Conservation (phyloP, 768 basidiomycete genomes). For the Rhodotorula kratochvilovae region DNA sequence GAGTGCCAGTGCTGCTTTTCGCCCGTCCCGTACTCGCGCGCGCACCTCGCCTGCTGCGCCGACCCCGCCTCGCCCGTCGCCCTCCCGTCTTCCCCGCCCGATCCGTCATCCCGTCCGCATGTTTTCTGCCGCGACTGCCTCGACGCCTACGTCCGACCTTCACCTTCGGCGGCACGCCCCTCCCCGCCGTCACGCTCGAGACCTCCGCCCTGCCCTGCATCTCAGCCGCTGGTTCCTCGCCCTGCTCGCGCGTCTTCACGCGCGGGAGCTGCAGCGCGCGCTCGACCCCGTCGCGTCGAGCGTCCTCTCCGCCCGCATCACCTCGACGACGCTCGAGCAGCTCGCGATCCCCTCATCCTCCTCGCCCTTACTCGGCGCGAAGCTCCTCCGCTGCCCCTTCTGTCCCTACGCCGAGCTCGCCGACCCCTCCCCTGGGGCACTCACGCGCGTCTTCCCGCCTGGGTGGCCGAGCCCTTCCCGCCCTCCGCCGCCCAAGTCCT, state of each 20-base stretch:
- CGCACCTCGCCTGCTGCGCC: neutral
- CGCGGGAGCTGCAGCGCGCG: neutral
- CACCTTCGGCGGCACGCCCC: neutral
- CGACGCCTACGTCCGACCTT: neutral
- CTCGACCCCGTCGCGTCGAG: neutral
- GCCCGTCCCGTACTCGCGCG: neutral
- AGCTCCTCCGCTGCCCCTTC: slow-evolving; percentile 2
- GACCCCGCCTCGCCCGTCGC: neutral
- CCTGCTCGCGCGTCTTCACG: neutral
- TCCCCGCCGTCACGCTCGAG: neutral
- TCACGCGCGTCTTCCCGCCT: neutral
- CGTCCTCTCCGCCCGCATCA: neutral
- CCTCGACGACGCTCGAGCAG: neutral
- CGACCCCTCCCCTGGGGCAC: neutral
- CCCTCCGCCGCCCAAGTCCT: neutral
- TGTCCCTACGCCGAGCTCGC: slow-evolving; percentile 10
- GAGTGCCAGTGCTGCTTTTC: slow-evolving; percentile 20
- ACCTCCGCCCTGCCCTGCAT: neutral
- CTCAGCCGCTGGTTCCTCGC: neutral
- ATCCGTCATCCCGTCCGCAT: neutral
- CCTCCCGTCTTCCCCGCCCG: neutral
- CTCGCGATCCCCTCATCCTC: neutral
- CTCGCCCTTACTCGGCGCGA: neutral
- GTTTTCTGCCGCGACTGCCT: slow-evolving; percentile 7
- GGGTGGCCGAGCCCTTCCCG: slow-evolving; percentile 2